phyloP scores from a whole-genome alignment of 257 asterid species.

The Misopates orontium region DNA sequence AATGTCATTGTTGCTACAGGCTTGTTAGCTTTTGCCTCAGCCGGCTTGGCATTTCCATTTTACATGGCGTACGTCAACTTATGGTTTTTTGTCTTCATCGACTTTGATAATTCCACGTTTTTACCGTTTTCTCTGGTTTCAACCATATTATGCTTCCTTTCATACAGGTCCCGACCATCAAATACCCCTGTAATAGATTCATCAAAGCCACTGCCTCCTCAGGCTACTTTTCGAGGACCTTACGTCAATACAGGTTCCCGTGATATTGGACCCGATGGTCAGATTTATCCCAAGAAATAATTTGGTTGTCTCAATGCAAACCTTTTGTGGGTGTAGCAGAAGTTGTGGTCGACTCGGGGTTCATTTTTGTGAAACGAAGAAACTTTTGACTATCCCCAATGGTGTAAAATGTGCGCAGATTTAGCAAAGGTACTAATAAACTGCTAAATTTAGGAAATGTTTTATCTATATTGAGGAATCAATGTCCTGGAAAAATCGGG shows the following conservation, averaged over 20 bases:
- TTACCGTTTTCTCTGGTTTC: conserved; percentile 15
- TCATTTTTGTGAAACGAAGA: too few species aligned
- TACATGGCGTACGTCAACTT: conserved; percentile 83
- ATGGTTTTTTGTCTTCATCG: conserved; percentile 4
- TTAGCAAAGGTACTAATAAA: neutral
- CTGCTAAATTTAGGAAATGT: neutral
- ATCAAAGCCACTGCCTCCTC: conserved; percentile 92
- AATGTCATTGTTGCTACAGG: conserved; percentile 77
- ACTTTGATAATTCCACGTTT: neutral
- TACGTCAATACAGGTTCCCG: conserved; percentile 93
- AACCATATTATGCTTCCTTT: neutral
- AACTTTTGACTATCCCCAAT: neutral
- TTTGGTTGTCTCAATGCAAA: neutral
- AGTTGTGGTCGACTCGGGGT: neutral
- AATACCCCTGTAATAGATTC: conserved; percentile 81
- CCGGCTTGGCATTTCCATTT: conserved; percentile 89
- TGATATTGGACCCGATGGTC: conserved; percentile 84
- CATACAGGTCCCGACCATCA: conserved; percentile 68
- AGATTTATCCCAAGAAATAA: conserved; percentile 64
- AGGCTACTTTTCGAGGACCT: conserved; percentile 96
- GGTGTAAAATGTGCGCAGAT: neutral
- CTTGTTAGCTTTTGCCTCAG: conserved; percentile 77
- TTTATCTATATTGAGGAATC: neutral
- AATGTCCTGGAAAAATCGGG: neutral
- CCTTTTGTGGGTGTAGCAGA: neutral